Evolutionary conservation across 257 asterid species (phyloP).

Genomic region (Jacaranda copaia): DNA sequence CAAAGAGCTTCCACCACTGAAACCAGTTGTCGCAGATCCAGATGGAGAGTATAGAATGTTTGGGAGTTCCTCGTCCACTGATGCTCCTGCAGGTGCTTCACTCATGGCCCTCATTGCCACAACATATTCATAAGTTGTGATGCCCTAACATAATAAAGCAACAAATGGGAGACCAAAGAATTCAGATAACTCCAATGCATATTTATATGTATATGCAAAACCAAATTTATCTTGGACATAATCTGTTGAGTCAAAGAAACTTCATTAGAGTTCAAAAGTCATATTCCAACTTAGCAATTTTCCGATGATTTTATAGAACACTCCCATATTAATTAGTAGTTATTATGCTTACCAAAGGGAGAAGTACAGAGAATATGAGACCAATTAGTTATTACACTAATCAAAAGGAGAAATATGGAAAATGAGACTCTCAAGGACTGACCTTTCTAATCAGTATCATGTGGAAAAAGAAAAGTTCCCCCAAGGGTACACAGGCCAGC

Average conservation of each 20-base stretch:
- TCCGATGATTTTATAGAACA: not conserved
- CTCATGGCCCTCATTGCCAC: slow-evolving; percentile 99
- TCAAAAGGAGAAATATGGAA: not conserved
- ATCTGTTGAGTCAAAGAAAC: not conserved
- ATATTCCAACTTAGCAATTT: not conserved
- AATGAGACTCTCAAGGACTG: slow-evolving; percentile 29
- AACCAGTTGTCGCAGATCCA: slow-evolving; percentile 94
- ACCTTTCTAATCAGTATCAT: slow-evolving; percentile 93
- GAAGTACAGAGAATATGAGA: no score
- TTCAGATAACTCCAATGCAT: slow-evolving; percentile 32
- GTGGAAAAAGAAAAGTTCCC: slow-evolving; percentile 99
- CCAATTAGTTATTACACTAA: not conserved
- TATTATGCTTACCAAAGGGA: not conserved
- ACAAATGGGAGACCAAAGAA: not conserved
- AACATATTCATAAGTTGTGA: slow-evolving; percentile 92
- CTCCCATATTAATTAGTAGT: not conserved
- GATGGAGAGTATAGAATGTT: slow-evolving; percentile 84
- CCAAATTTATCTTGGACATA: not conserved
- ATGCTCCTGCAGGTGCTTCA: slow-evolving; percentile 85
- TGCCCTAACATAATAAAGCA: slow-evolving; percentile 63
- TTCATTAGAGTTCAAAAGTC: not conserved
- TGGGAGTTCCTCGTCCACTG: slow-evolving; percentile 81
- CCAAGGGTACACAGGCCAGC: slow-evolving; percentile 92
- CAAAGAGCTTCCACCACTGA: slow-evolving; percentile 95
- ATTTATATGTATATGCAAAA: not conserved